Conservation (phyloP, 2,329 filamentous ascomycete genomes). For the Aspergillus fischeri region DNA sequence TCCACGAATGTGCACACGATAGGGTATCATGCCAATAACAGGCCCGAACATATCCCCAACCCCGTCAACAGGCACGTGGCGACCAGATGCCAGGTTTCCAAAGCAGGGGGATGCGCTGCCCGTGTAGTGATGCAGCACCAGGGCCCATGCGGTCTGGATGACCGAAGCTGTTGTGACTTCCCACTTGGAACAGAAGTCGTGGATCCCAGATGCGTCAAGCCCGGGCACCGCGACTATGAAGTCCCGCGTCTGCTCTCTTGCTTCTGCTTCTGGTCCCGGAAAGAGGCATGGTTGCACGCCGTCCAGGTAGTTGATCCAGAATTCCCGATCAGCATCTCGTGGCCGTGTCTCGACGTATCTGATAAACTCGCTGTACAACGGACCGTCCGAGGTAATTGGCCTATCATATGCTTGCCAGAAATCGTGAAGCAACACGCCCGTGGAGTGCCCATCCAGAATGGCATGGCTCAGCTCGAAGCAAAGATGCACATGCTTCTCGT, state of each 20-base stretch:
- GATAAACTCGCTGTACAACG: conserved; percentile 1
- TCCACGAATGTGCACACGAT: conserved; percentile 5
- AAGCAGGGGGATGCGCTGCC: conserved; percentile 37
- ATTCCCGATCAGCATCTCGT: not conserved
- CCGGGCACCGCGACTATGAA: conserved; percentile 16
- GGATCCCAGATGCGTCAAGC: conserved; percentile 14
- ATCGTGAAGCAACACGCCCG: conserved; percentile 4
- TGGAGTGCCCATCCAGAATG: conserved; percentile 6
- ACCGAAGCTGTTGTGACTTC: conserved; percentile 25
- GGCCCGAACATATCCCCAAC: conserved; percentile 38
- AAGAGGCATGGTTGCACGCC: not conserved
- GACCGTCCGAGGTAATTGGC: not conserved
- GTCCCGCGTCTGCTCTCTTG: not conserved
- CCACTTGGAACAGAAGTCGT: conserved; percentile 7
- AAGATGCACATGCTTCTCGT: not conserved
- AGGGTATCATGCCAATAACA: conserved; percentile 11
- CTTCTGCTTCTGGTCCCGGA: not conserved
- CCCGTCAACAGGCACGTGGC: conserved; percentile 30
- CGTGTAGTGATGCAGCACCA: conserved; percentile 34
- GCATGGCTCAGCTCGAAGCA: conserved; percentile 7
- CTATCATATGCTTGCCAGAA: conserved; percentile 1
- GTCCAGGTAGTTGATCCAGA: not conserved
- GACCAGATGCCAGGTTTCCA: conserved; percentile 40
- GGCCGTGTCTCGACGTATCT: not conserved
- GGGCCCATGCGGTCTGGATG: conserved; percentile 37